Base-by-base conservation (phyloP, 352 stramenopile species). In the Globisporangium lucens region DNA sequence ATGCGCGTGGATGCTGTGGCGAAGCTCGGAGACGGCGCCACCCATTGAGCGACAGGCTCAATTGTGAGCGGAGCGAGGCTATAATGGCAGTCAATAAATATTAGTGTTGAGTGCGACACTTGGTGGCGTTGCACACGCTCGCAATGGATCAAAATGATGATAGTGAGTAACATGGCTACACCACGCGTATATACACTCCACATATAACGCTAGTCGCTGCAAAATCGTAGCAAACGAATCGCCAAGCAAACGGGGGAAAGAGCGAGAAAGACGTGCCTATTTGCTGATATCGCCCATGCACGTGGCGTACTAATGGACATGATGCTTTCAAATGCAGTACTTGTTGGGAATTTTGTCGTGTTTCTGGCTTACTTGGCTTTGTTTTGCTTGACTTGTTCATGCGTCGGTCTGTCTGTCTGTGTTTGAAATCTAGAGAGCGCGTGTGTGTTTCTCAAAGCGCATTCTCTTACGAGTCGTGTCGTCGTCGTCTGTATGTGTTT, bases 21-120 rank as follows among this genome's bases (percentile, higher is more conserved):
- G 83, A 29, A 91, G 72, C 69, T 89, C 80, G 3, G 81, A 93
- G 61, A 90, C 79, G 6, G 79, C 82, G 38, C 85, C 82, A 41
- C 85, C 82, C 85, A 93, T 93, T 29, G 20, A 46, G 38, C 12
- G 35, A 41, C 7, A 41, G 35, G 35, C 35, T 46, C 38, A 9
- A 46, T 41, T 12, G 7, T 10, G 35, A 41, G 8, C 35, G n/a
- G 7, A 41, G 12, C 3, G 12, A 17, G 38, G 12, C 12, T 17
- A 46, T 46, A 20, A 15, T 20, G 13, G 38, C 13, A 15, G 10
- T 20, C 10, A 46, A 17, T 1, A 10, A 46, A 20, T 46, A 46
- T 46, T n/a, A n/a, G n/a, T 46, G 10, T 20, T 46, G 38, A 46
- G 12, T 46, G 38, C 38, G 38, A 46, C 38, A 10, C 38, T 46